phyloP scores from a whole-genome alignment of 164 flowering plant species.

The Malania oleifera region DNA sequence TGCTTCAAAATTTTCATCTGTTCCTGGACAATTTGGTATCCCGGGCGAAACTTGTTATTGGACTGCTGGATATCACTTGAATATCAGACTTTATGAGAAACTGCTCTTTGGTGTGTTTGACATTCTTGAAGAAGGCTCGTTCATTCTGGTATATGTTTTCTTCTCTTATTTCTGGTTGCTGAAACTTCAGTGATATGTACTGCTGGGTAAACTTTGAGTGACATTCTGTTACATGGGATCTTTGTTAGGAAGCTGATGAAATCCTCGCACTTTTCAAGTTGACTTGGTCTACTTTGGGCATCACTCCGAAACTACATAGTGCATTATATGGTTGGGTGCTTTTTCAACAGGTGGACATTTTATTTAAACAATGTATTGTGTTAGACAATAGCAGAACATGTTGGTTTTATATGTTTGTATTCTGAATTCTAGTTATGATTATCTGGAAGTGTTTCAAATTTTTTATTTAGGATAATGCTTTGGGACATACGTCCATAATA shows the following conservation, averaged over 20 bases:
- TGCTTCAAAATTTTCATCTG: conserved; percentile 38
- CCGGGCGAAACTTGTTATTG: conserved; percentile 56
- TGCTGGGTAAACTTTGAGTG: background rate
- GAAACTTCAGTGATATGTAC: background rate
- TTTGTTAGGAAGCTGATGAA: conserved; percentile 56
- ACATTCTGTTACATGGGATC: conserved; percentile 9
- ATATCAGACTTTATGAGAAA: conserved; percentile 64
- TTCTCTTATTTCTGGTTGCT: background rate
- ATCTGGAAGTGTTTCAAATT: too few species aligned
- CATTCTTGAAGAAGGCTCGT: conserved; percentile 68
- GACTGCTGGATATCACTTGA: conserved; percentile 66
- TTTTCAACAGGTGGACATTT: conserved; percentile 59
- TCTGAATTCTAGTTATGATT: too few species aligned
- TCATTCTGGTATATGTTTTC: conserved; percentile 45
- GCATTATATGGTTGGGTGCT: conserved; percentile 74
- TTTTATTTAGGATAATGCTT: too few species aligned
- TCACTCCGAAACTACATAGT: conserved; percentile 58
- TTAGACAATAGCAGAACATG: too few species aligned
- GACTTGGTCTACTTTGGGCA: conserved; percentile 77
- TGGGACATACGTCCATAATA: too few species aligned
- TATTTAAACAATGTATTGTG: background rate
- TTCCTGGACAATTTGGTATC: conserved; percentile 42
- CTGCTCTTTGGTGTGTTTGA: conserved; percentile 66
- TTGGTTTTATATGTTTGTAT: too few species aligned
- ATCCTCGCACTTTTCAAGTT: conserved; percentile 43